phyloP scores from a whole-genome alignment of 139 green algal genomes.

The Chlorella sp. region DNA sequence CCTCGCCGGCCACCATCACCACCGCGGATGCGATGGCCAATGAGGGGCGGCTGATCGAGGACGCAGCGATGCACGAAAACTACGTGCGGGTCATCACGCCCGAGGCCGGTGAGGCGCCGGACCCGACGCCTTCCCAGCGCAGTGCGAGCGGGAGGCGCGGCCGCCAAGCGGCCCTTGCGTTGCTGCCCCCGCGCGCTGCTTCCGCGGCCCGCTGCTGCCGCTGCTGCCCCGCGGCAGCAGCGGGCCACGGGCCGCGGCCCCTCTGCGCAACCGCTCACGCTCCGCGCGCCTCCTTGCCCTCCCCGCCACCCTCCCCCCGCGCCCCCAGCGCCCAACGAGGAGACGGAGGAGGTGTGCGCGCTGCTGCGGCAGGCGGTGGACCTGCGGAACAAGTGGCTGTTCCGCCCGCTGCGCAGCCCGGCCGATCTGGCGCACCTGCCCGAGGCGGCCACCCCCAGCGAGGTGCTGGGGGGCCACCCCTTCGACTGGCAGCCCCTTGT shows the following conservation, averaged over 20 bases:
- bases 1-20: conserved; percentile 20
- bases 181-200: too few species aligned
- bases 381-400: conserved; percentile 89
- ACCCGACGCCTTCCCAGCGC: too few species aligned
- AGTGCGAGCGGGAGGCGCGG: too few species aligned
- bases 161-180: too few species aligned
- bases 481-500: conserved; percentile 63
- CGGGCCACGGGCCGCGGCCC: too few species aligned
- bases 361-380: conserved; percentile 88
- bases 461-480: conserved; percentile 60
- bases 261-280: too few species aligned
- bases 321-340: conserved; percentile 60
- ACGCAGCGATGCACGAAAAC: conserved; percentile 64
- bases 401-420: conserved; percentile 42
- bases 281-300: too few species aligned
- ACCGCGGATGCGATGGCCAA: conserved; percentile 32
- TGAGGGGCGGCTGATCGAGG: conserved; percentile 60
- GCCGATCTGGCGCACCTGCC: conserved; percentile 50
- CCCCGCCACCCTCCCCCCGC: too few species aligned
- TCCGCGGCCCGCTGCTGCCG: too few species aligned
- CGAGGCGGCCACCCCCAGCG: conserved; percentile 59
- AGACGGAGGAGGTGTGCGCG: conserved; percentile 80
- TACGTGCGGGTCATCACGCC: conserved; percentile 72
- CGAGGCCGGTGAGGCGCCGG: too few species aligned
- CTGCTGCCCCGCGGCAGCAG: too few species aligned